phyloP scores from a whole-genome alignment of 23 red algal genomes.

The Pyropia yezoensis region DNA sequence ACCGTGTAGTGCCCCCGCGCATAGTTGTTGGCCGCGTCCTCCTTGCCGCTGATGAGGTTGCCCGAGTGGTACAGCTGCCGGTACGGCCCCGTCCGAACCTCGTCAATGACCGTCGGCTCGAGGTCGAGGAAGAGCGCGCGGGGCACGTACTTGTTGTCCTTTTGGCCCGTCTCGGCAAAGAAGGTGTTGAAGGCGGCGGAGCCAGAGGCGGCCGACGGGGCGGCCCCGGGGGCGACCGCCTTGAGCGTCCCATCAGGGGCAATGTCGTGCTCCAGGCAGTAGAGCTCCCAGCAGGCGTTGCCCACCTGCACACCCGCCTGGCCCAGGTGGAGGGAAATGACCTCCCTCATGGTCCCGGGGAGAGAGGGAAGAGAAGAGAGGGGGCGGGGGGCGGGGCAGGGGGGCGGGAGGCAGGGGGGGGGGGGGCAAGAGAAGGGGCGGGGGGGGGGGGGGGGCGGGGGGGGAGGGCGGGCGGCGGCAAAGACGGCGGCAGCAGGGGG shows the following conservation, averaged over 20 bases:
- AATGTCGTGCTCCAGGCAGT: constrained; percentile 95
- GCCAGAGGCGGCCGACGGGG: not conserved
- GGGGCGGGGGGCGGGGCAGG: too few species aligned
- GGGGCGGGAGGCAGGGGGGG: too few species aligned
- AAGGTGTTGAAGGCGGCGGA: constrained; percentile 85
- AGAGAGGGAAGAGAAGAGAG: not conserved
- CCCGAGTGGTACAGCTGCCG: constrained; percentile 86
- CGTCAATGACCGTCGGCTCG: constrained; percentile 96
- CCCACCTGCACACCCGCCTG: constrained; percentile 96
- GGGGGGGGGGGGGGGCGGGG: too few species aligned
- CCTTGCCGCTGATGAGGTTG: constrained; percentile 91
- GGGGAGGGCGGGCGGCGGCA: too few species aligned
- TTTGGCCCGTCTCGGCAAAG: constrained; percentile 72
- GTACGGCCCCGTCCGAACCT: constrained; percentile 87
- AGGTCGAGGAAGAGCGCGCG: constrained; percentile 95
- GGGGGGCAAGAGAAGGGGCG: too few species aligned
- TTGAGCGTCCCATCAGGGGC: constrained; percentile 61
- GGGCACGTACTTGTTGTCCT: constrained; percentile 72
- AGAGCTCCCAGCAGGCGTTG: constrained; percentile 99
- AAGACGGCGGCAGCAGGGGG: too few species aligned
- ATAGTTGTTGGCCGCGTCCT: constrained; percentile 99
- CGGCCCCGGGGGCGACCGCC: constrained; percentile 24
- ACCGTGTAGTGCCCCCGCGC: constrained; percentile 97
- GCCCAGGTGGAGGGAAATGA: constrained; percentile 98
- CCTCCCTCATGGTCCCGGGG: constrained; percentile 71